Base-by-base conservation (phyloP, 192 early-diverging fungal species). In the Coemansia sp. region DNA sequence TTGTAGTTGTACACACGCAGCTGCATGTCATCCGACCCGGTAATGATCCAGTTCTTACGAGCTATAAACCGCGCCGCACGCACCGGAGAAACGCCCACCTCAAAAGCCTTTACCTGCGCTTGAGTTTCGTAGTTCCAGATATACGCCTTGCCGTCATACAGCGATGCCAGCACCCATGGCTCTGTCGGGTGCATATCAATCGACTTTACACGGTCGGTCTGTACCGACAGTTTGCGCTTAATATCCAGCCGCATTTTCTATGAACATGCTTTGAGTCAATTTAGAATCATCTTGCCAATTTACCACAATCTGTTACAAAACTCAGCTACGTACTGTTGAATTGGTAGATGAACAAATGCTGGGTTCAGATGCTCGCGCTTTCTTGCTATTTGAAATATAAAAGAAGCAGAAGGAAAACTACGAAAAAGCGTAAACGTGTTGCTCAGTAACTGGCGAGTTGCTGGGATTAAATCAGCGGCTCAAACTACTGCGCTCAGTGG, bases 111-210 rank as follows among this genome's bases (percentile, higher is more conserved):
- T 44, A 97, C 93, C 37, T 94, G 73, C 20, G 86, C 79, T 91
- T 94, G 81, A 16, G 91, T 98, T 72, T 99, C 95, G 63, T 98
- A 91, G 82, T 99, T 98, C 95, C 96, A 98, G 38, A 99, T 94
- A 56, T 93, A 86, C 5, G 91, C 88, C 48, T 91, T 86, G 45
- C 97, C 97, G 71, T 91, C 92, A 77, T 99, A 99, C 49, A 98
- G 86, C 61, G 91, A 89, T 18, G 95, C 87, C 57, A 99, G 83
- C 44, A 99, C 82, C 97, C 97, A 99, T 35, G 97, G 94, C 75
- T 99, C 97, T 6, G 94, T 92, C 13, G 97, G 97, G 70, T 99
- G 97, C 76, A 96, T 90, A 80, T 99, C 97, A 48, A 99, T 82
- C 48, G 91, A 89, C 80, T 99, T 99, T 55, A 99, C 95, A 64